Conservation (phyloP, 345 rosid species). For the Theobroma cacao region DNA sequence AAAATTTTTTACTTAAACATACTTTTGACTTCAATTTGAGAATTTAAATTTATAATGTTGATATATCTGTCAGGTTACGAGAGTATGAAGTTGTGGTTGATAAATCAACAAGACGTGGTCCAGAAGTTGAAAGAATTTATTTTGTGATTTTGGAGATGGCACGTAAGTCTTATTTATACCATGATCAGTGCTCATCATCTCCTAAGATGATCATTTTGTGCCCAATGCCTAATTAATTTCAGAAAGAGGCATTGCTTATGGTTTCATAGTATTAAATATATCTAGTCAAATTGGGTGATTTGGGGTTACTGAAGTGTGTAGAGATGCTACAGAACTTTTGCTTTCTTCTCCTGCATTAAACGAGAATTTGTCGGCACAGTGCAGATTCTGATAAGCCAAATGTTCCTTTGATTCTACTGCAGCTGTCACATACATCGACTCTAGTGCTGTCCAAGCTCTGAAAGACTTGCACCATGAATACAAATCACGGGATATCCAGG, state of each 20-base stretch:
- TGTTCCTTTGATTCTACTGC: constrained; percentile 15
- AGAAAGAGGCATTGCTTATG: background rate
- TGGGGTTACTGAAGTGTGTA: background rate
- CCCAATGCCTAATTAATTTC: background rate
- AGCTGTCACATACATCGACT: constrained; percentile 90
- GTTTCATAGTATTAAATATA: background rate
- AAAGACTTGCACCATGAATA: constrained; percentile 91
- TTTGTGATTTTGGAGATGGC: constrained; percentile 94
- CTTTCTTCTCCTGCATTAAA: background rate
- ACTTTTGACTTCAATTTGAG: background rate
- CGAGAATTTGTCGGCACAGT: background rate
- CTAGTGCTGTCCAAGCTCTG: constrained; percentile 91
- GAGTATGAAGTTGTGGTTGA: constrained; percentile 85
- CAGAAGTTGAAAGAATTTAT: constrained; percentile 75
- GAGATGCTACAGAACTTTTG: background rate
- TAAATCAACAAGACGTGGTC: constrained; percentile 70
- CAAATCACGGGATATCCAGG: constrained; percentile 82
- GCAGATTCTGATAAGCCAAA: background rate
- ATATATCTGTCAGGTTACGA: constrained; percentile 54
- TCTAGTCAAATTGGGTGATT: background rate
- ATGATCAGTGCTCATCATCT: background rate
- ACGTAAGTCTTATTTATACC: constrained; percentile 52
- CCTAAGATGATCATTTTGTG: background rate
- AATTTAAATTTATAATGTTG: background rate
- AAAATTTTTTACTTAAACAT: background rate